Evolutionary conservation across 805 yeast genomes (phyloP), one percentile per base, ranked within the genome.

Genomic region (Millerozyma acaciae): DNA sequence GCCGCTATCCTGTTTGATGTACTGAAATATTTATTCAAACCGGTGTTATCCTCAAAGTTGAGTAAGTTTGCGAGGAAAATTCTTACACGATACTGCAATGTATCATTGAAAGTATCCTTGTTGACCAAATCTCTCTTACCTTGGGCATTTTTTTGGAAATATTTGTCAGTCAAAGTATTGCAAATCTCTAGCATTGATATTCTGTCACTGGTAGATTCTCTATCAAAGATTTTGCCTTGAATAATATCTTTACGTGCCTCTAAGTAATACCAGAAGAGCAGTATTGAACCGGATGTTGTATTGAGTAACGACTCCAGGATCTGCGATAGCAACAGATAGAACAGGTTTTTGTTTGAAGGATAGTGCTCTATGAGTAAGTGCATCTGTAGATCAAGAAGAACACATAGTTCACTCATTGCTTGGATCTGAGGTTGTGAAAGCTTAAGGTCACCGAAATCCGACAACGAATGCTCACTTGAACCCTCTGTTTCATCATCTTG

Each of bases 1-100:
- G 50, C 44, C 6, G 44, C 41, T 8, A 36, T 43, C 25, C 64
- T 42, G 30, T 57, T 53, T 8, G 70, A 55, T 1, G 47, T 28
- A 16, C 51, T 42, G 36, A 63, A 65, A 38, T 60, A 60, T 45
- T 63, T 63, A 43, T 67, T 67, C 33, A 67, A 51, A 1, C 73
- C 73, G 3, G 73, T 67, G 42, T 62, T 65, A 37, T 67, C 73
- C 30, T 66, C 72, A 25, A 65, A 49, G 10, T 53, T 45, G 30
- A 67, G 52, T 10, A 63, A 33, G 20, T 50, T 53, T 13, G 67
- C 45, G 15, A 64, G 45, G 32, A 64, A 65, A 2, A 42, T 32
- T 22, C 68, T 48, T 4, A 66, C 62, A 18, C 70, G 47, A 22
- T 50, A 56, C 24, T 63, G 65, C 20, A 66, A 46, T n/a, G 22